Conservation (phyloP, 192 early-diverging fungal species). For the Dispira simplex region DNA sequence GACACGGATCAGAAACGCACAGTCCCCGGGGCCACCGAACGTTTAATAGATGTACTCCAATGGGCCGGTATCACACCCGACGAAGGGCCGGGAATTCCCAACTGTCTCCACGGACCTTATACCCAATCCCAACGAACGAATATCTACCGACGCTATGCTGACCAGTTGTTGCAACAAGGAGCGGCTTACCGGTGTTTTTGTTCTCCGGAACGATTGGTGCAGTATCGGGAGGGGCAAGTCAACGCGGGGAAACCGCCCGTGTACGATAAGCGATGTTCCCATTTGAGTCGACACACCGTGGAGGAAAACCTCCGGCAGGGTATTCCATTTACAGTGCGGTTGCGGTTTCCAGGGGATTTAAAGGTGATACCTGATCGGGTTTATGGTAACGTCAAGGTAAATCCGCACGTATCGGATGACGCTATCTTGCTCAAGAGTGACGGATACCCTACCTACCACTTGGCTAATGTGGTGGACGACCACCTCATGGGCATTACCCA, state of each 20-base stretch:
- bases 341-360: conserved; percentile 41
- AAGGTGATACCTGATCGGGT: conserved; percentile 54
- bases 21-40: conserved; percentile 56
- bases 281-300: conserved; percentile 46
- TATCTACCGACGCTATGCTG: conserved; percentile 50
- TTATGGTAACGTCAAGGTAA: conserved; percentile 55
- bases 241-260: conserved; percentile 36
- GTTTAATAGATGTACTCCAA: conserved; percentile 40
- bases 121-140: conserved; percentile 65
- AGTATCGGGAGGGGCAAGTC: conserved; percentile 33
- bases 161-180: conserved; percentile 45
- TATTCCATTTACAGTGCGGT: conserved; percentile 51
- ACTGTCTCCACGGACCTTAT: conserved; percentile 40
- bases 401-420: conserved; percentile 61
- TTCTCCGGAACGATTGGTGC: conserved; percentile 42
- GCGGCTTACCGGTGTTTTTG: conserved; percentile 89
- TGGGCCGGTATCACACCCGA: conserved; percentile 69
- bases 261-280: conserved; percentile 71
- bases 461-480: conserved; percentile 93
- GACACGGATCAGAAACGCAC: conserved; percentile 79
- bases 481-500: conserved; percentile 82
- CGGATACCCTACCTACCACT: conserved; percentile 85
- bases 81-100: conserved; percentile 43
- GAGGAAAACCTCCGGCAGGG: conserved; percentile 37
- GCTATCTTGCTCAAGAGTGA: conserved; percentile 82